Base-by-base conservation (phyloP, 2,329 filamentous ascomycete genomes). In the Lizonia empirigonia region DNA sequence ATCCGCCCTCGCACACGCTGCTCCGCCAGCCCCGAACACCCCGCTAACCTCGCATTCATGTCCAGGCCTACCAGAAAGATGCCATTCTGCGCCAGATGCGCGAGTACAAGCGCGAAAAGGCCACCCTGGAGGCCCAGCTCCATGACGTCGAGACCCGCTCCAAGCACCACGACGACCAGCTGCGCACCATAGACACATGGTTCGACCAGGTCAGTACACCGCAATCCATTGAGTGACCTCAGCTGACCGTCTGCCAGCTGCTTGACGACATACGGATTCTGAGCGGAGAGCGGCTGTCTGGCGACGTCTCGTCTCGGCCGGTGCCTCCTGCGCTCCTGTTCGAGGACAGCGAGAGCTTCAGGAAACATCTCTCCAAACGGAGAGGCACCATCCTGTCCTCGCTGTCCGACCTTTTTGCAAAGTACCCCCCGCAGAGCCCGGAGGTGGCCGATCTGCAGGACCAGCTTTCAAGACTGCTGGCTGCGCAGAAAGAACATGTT, bases 71-170 rank as follows among this genome's bases (percentile, higher is more conserved):
- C 68, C 89, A 93, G 77, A 99, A 97, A 78, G 94, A 96, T 78
- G 94, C 94, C 59, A 96, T 99, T 72, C 88, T 90, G 67, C 90
- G 95, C 51, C 93, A 97, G 77, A 96, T 99, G 91, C 90, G 91
- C 71, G 94, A 97, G 76, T 97, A 96, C 76, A 96, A 96, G 77
- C 87, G 94, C 64, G 91, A 96, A 72, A 92, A 91, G 71, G 81
- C 83, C 50, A 89, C 88, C 32, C 79, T 95, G 56, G 92, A 97
- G 77, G 80, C 85, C 51, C 89, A 90, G 68, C 79, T 97, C 55
- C 87, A 87, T 69, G 89, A 96, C 60, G 79, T 95, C 57, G 84
- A 89, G 59, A 91, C 91, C 71, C 84, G 85, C 68, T 85, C 89
- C 23, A 82, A 84, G 56, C 86, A 94, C 74, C 91, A 97, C 76